Base-by-base conservation (phyloP, 1,284 basidiomycete genomes). In the Puccinia novopanici region DNA sequence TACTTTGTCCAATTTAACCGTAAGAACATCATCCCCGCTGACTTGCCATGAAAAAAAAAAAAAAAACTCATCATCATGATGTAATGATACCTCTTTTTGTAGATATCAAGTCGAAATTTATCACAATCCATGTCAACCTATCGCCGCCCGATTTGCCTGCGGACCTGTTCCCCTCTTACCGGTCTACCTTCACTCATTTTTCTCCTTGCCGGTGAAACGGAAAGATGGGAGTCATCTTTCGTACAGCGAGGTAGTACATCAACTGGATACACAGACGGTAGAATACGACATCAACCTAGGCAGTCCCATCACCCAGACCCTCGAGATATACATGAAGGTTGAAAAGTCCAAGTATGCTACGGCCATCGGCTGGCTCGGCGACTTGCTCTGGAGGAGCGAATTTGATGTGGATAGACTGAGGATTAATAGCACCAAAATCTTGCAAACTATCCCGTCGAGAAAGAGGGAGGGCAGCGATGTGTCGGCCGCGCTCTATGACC, bases 161-260 rank as follows among this genome's bases (percentile, higher is more conserved):
- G 0, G 81, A 84, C 72, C 82, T 86, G 27, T 83, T 85, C 5
- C 75, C 84, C 10, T 90, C 84, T 88, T 95, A 61, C 90, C 90
- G n/a, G 88, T 92, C n/a, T 95, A 97, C 85, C 89, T 94, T 45
- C 89, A 90, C 37, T 89, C 93, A 0, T 92, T 99, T 87, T 99
- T 98, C 87, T 91, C 93, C 27, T 89, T 98, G 0, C 94, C 95
- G 13, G 89, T 99, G 67, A 89, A 88, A 72, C 89, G 91, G 54
- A 88, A 89, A 27, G 88, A 90, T 81, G 95, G 95, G 1, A 90
- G 91, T 81, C 87, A 87, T 45, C 87, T 99, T 61, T 88, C 89
- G 3, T 93, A 95, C 84, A 96, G 98, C 86, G 90, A 97, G 81
- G 95, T 98, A 30, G 90, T 98, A 82, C 91, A 95, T 86, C 89